Conservation (phyloP, 495 filamentous ascomycete species). For the Melanomma pulvis-pyrius region DNA sequence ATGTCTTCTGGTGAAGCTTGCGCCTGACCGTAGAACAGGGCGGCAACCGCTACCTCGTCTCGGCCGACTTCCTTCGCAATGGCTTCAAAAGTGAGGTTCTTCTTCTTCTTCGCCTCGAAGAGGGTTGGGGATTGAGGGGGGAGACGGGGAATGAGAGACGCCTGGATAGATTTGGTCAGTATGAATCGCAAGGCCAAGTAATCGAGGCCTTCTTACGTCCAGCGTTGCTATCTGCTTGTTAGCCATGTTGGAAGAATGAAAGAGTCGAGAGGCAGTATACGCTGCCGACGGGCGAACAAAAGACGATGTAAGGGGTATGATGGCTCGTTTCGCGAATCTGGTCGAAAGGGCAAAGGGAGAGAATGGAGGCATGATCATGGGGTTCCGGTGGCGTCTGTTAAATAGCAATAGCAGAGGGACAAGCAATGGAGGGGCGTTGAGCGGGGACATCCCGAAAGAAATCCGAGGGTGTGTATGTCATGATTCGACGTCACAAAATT, state of each 20-base stretch:
- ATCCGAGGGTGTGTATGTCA: slow-evolving; percentile 27
- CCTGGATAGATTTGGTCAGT: slow-evolving; percentile 3
- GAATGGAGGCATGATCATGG: slow-evolving; percentile 21
- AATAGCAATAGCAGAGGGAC: slow-evolving; percentile 4
- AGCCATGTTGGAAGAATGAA: slow-evolving; percentile 32
- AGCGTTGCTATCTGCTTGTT: slow-evolving; percentile 36
- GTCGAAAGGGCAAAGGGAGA: slow-evolving; percentile 34
- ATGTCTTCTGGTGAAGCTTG: slow-evolving; percentile 79
- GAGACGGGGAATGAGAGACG: slow-evolving; percentile 54
- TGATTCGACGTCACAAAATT: slow-evolving; percentile 9
- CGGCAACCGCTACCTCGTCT: slow-evolving; percentile 86
- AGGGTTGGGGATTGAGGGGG: slow-evolving; percentile 72
- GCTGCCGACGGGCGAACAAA: slow-evolving; percentile 18
- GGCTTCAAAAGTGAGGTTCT: slow-evolving; percentile 75
- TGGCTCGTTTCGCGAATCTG: slow-evolving; percentile 29
- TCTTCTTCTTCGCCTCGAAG: slow-evolving; percentile 79
- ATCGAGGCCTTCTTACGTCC: slow-evolving; percentile 25
- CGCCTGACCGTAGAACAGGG: slow-evolving; percentile 93
- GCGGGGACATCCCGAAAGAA: slow-evolving; percentile 29
- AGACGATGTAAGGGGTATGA: slow-evolving; percentile 20
- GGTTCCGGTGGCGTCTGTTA: background rate
- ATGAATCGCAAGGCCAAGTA: background rate
- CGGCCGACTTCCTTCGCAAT: slow-evolving; percentile 79
- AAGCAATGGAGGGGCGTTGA: background rate
- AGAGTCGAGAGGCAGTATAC: slow-evolving; percentile 19